A percentile compares a stretch with the other conserved stretches of the same genome.
Conservation (phyloP, 768 basidiomycete genomes). For the Tylopilus felleus region DNA sequence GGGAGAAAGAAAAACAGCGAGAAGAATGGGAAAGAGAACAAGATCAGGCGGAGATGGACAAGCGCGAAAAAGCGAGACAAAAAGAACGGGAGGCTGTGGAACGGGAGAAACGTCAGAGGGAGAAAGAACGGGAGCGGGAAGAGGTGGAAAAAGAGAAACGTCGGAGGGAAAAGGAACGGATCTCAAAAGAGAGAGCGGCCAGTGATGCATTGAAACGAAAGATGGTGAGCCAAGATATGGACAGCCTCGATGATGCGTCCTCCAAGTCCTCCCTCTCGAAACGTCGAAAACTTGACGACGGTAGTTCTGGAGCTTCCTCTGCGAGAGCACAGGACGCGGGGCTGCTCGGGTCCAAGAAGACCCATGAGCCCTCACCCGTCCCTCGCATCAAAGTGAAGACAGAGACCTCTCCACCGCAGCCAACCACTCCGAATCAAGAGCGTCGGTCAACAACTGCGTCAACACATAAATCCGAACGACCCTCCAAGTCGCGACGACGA, state of each 20-base stretch:
- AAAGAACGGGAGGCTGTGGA: slow-evolving; percentile 22
- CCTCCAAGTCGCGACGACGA: slow-evolving; percentile 41
- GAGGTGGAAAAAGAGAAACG: slow-evolving; percentile 18
- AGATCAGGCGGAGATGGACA: slow-evolving; percentile 19
- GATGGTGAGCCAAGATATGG: slow-evolving; percentile 30
- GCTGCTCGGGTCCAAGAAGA: slow-evolving; percentile 35
- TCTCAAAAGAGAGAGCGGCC: slow-evolving; percentile 21
- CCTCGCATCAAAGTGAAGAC: slow-evolving; percentile 37
- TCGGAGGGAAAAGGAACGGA: slow-evolving; percentile 24
- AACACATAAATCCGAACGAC: slow-evolving; percentile 19
- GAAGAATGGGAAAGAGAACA: slow-evolving; percentile 22
- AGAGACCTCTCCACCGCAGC: slow-evolving; percentile 30
- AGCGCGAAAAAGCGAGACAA: slow-evolving; percentile 19
- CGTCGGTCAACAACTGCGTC: slow-evolving; percentile 6
- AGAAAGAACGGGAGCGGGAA: slow-evolving; percentile 24
- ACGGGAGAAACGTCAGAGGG: slow-evolving; percentile 23
- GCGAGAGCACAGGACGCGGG: slow-evolving; percentile 25
- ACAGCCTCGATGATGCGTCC: slow-evolving; percentile 24
- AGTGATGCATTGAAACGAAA: slow-evolving; percentile 38
- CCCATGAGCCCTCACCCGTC: slow-evolving; percentile 20
- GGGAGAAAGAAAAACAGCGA: slow-evolving; percentile 23
- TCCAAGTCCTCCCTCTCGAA: slow-evolving; percentile 30
- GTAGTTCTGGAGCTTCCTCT: slow-evolving; percentile 16
- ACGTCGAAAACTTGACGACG: slow-evolving; percentile 42
- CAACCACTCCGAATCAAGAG: slow-evolving; percentile 13